Percentiles rank a stretch among this genome's conserved stretches.
phyloP scores from a whole-genome alignment of 1,284 basidiomycete genomes.

The Melampsora occidentalis region DNA sequence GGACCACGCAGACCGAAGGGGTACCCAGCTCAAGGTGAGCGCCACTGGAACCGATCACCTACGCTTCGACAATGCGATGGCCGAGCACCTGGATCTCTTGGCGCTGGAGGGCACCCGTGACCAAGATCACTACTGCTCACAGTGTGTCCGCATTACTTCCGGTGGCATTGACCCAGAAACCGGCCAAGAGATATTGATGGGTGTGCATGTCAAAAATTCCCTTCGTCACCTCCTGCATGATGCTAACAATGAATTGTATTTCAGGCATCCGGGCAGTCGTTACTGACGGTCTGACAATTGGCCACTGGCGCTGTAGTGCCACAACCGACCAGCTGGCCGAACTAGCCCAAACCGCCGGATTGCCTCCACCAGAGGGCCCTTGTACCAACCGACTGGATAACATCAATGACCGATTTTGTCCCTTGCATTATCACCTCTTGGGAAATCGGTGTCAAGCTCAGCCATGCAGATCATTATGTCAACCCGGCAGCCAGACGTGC shows the following conservation, averaged over 20 bases:
- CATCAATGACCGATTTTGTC: not conserved
- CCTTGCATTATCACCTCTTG: not conserved
- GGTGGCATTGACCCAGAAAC: not conserved
- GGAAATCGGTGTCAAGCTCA: not conserved
- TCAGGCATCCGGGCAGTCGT: not conserved
- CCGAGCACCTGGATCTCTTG: not conserved
- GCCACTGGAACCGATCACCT: not conserved
- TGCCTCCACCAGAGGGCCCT: not conserved
- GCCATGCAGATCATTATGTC: not conserved
- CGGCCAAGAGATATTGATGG: not conserved
- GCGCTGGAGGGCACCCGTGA: not conserved
- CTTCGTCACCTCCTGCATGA: not conserved
- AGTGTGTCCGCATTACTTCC: not conserved
- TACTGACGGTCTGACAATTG: not conserved
- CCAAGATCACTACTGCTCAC: not conserved
- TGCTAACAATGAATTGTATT: not conserved
- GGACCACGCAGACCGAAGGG: not conserved
- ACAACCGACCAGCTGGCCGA: not conserved
- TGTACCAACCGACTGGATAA: not conserved
- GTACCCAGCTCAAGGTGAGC: not conserved
- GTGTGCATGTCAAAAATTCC: not conserved
- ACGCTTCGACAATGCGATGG: not conserved
- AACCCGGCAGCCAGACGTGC: not conserved
- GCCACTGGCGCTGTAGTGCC: not conserved
- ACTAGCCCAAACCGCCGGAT: not conserved